phyloP scores from a whole-genome alignment of 495 filamentous ascomycete genomes.

The Tuber magnatum region DNA sequence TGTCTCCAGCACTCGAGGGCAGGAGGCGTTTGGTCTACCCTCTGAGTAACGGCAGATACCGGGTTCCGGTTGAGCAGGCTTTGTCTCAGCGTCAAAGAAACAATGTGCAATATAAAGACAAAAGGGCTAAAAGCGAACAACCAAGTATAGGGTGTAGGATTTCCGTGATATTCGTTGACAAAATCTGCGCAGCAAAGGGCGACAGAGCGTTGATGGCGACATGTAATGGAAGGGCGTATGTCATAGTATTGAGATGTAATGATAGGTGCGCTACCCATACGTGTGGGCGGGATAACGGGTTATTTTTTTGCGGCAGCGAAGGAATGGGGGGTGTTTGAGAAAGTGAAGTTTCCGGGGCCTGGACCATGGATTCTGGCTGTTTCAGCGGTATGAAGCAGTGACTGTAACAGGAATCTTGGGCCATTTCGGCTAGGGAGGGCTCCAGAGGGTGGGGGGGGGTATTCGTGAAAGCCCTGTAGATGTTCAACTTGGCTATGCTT shows the following conservation, averaged over 20 bases:
- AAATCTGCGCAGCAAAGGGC: conserved; percentile 47
- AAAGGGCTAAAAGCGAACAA: conserved; percentile 46
- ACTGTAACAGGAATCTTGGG: not conserved
- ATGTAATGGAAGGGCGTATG: conserved; percentile 47
- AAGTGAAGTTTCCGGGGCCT: conserved; percentile 22
- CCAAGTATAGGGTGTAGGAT: conserved; percentile 52
- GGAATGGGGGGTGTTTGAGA: conserved; percentile 10
- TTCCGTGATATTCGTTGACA: conserved; percentile 42
- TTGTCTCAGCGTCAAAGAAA: conserved; percentile 43
- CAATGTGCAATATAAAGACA: conserved; percentile 48
- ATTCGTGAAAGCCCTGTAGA: conserved; percentile 20
- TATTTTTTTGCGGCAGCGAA: conserved; percentile 39
- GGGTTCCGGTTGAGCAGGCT: conserved; percentile 44
- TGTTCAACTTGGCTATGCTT: conserved; percentile 40
- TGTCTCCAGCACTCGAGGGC: conserved; percentile 48
- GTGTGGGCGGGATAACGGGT: conserved; percentile 45
- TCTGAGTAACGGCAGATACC: conserved; percentile 47
- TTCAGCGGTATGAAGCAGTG: conserved; percentile 42
- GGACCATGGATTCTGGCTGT: conserved; percentile 42
- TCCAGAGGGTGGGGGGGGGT: conserved; percentile 8
- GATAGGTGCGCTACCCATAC: conserved; percentile 46
- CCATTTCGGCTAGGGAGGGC: conserved; percentile 1
- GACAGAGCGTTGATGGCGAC: conserved; percentile 47
- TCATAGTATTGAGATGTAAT: conserved; percentile 44
- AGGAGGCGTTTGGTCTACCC: conserved; percentile 24